Evolutionary conservation across 2,329 filamentous ascomycete genomes (phyloP).

Genomic region (Fusarium keratoplasticum): DNA sequence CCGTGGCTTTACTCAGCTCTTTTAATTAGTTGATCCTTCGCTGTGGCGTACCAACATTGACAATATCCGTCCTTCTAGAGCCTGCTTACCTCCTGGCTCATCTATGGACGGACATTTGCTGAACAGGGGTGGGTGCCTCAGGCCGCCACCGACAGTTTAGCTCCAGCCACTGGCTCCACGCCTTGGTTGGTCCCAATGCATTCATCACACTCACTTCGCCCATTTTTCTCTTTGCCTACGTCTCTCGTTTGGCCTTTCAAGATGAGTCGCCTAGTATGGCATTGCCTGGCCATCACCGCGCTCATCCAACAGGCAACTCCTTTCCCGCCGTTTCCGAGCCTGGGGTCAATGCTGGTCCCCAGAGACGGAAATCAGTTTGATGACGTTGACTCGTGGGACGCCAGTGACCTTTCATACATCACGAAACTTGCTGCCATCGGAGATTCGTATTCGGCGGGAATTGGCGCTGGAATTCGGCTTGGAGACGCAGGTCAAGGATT

Average conservation of each 20-base stretch:
- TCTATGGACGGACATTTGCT: not conserved
- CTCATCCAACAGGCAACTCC: not conserved
- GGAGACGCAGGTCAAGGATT: not conserved
- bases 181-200: not conserved
- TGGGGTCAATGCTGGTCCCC: not conserved
- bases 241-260: not conserved
- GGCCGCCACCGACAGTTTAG: not conserved
- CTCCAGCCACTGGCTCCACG: not conserved
- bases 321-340: not conserved
- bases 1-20: not conserved
- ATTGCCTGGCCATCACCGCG: not conserved
- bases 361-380: not conserved
- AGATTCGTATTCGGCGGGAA: conserved; percentile 13
- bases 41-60: not conserved
- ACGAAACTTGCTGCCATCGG: conserved; percentile 15
- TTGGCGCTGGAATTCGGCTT: conserved; percentile 8
- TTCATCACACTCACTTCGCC: not conserved
- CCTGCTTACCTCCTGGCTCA: not conserved
- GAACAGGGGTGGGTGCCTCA: not conserved
- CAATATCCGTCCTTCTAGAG: not conserved
- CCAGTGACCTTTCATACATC: conserved; percentile 1
- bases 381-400: not conserved
- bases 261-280: not conserved
- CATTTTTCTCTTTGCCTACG: not conserved
- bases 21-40: not conserved